Conservation (phyloP, 2,329 filamentous ascomycete genomes). For the Penicillium concentricum region DNA sequence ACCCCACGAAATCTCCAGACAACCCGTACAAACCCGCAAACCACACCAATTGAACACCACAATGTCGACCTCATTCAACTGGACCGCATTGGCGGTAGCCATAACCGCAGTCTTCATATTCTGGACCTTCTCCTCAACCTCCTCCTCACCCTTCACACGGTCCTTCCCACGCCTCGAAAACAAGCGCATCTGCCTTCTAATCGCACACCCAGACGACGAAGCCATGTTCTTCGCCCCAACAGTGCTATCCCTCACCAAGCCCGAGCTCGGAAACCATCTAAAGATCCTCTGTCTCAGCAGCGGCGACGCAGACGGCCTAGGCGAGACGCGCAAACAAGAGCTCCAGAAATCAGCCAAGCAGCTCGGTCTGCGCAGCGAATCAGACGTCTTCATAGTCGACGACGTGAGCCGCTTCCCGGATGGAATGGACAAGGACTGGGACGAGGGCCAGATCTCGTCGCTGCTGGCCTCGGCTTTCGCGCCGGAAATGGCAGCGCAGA, state of each 20-base stretch:
- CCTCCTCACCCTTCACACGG: constrained; percentile 39
- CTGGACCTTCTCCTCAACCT: constrained; percentile 43
- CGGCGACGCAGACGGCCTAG: constrained; percentile 83
- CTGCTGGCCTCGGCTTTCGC: constrained; percentile 74
- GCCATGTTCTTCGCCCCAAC: constrained; percentile 99
- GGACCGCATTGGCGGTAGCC: constrained; percentile 32
- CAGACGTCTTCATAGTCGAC: constrained; percentile 84
- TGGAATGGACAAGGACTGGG: constrained; percentile 81
- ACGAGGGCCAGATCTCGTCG: constrained; percentile 65
- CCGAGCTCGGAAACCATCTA: constrained; percentile 80
- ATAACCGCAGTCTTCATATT: constrained; percentile 46
- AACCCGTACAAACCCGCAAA: background rate
- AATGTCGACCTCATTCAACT: constrained; percentile 25
- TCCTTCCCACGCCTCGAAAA: constrained; percentile 64
- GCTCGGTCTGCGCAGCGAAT: constrained; percentile 70
- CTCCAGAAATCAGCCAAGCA: constrained; percentile 74
- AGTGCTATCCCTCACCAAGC: constrained; percentile 76
- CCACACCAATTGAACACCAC: background rate
- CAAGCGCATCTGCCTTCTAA: constrained; percentile 87
- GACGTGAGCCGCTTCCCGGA: constrained; percentile 76
- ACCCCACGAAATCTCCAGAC: background rate
- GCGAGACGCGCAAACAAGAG: constrained; percentile 78
- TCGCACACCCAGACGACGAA: constrained; percentile 97
- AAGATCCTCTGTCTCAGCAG: constrained; percentile 92
- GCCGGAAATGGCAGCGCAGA: constrained; percentile 52